Base-by-base conservation (phyloP, 495 filamentous ascomycete species). In the Massariosphaeria phaeospora region DNA sequence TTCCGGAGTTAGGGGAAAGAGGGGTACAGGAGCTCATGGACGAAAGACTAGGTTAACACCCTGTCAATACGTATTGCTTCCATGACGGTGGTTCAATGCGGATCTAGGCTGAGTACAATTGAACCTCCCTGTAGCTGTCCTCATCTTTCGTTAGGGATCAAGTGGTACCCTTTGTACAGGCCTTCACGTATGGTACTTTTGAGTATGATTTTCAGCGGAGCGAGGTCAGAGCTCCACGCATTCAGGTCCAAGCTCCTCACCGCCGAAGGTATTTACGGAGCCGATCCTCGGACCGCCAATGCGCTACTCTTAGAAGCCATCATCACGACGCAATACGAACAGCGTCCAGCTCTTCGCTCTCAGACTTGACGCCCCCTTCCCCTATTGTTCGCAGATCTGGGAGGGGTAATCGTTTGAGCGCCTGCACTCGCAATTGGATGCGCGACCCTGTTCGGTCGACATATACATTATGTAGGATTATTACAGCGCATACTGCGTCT, bases 1-100 rank as follows among this genome's bases (percentile, higher is more conserved):
- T 95, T 45, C 93, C 93, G 24, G 93, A 98, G 75, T 61, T 97
- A 61, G 78, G 79, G 26, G 86, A 89, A 59, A 82, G 78, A 63
- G 82, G 83, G 31, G 79, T 88, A 9, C 69, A 71, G 49, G 85
- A 89, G 64, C 67, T 95, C 40, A 79, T 88, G 79, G 83, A 78
- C 61, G 83, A 84, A 65, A 76, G 90, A 61, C 69, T 88, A 34
- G 75, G 78, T 17, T 60, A 55, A 21, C 29, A 34, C 38, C 41
- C 18, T 24, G 13, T 20, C 20, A 44, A 13, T 31, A 17, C 18
- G 7, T 27, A 30, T 51, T 43, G 40, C 40, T 38, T 31, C 56
- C 42, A 35, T 41, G 20, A n/a, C 26, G 39, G 23, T 40, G 48
- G 55, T 52, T 39, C 48, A 21, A n/a, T n/a, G n/a, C n/a, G n/a